phyloP scores from a whole-genome alignment of 768 basidiomycete species.

The Lepiota venenata region DNA sequence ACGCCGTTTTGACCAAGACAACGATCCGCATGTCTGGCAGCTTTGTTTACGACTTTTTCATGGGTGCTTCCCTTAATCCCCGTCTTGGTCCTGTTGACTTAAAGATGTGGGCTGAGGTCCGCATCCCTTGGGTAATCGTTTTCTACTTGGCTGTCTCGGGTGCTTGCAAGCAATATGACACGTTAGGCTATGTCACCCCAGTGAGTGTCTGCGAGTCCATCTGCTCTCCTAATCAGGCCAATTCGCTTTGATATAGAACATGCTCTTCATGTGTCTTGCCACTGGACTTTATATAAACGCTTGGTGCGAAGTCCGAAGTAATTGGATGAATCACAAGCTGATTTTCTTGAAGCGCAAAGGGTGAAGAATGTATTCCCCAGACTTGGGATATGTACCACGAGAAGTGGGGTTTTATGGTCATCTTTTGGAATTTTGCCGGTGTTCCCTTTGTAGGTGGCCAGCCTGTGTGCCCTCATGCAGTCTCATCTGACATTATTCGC shows the following conservation, averaged over 20 bases:
- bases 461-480: neutral
- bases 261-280: conserved; percentile 94
- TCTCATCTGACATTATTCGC: neutral
- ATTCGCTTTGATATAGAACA: conserved; percentile 57
- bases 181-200: conserved; percentile 87
- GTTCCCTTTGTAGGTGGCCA: conserved; percentile 73
- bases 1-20: conserved; percentile 72
- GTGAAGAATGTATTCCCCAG: conserved; percentile 92
- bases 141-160: conserved; percentile 93
- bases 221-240: neutral
- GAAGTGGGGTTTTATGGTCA: conserved; percentile 98
- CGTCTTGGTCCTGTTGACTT: conserved; percentile 88
- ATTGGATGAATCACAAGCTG: conserved; percentile 9
- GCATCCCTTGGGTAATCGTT: conserved; percentile 95
- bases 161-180: conserved; percentile 93
- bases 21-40: conserved; percentile 94
- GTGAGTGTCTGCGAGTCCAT: conserved; percentile 39
- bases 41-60: conserved; percentile 93
- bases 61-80: conserved; percentile 95
- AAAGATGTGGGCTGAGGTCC: conserved; percentile 98
- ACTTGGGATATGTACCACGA: conserved; percentile 99
- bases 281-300: conserved; percentile 97
- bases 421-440: conserved; percentile 96
- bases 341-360: conserved; percentile 61
- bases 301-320: conserved; percentile 46